Conservation (phyloP, 2,329 filamentous ascomycete species). For the Pseudogymnoascus sp. region DNA sequence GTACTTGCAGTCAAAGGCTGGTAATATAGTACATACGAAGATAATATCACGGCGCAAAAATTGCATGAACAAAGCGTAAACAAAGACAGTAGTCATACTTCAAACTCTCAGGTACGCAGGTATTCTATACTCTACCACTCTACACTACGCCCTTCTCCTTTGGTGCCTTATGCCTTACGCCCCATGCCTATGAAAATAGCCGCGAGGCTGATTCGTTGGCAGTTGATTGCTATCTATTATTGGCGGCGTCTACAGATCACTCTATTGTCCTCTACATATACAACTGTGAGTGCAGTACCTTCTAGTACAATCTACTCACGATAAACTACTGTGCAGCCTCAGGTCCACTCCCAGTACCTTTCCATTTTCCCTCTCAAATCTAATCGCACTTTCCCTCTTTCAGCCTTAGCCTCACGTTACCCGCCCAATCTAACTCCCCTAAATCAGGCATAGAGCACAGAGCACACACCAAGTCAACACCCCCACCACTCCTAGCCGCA, state of each 20-base stretch:
- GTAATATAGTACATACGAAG: background rate
- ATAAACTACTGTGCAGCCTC: background rate
- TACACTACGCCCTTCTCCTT: background rate
- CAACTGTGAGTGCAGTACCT: background rate
- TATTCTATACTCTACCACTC: background rate
- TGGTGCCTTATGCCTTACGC: background rate
- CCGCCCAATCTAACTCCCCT: background rate
- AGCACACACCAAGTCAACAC: background rate
- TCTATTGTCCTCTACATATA: background rate
- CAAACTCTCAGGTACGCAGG: background rate
- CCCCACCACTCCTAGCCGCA: background rate
- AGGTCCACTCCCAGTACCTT: background rate
- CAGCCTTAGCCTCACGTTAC: background rate
- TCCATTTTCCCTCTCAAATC: background rate
- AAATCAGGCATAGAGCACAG: background rate
- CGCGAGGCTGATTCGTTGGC: background rate
- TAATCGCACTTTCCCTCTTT: background rate
- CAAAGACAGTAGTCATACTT: background rate
- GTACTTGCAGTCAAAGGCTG: background rate
- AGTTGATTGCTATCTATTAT: background rate
- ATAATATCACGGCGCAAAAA: background rate
- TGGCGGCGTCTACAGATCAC: background rate
- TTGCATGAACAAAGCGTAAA: background rate
- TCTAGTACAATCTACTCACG: background rate
- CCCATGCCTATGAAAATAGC: background rate